phyloP scores from a whole-genome alignment of 345 rosid genomes.

The Heritiera littoralis region DNA sequence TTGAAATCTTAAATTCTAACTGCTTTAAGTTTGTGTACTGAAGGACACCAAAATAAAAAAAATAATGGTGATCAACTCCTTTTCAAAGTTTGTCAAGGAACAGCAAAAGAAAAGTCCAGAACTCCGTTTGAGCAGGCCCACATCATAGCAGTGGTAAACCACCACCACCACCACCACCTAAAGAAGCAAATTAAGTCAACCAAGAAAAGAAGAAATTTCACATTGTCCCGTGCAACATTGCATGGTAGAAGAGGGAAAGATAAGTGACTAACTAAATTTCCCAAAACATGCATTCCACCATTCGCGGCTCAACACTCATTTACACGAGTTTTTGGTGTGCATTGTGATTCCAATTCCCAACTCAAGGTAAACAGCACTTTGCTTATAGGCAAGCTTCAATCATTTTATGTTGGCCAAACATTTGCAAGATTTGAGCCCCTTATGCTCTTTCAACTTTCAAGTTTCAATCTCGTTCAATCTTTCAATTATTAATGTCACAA shows the following conservation, averaged over 20 bases:
- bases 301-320: not conserved
- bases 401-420: not conserved
- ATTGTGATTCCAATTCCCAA: not conserved
- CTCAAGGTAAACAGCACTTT: not conserved
- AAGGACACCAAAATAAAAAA: not conserved
- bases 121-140: not conserved
- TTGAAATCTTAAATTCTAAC: not conserved
- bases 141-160: not conserved
- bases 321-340: not conserved
- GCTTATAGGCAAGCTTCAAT: not conserved
- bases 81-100: not conserved
- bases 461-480: not conserved
- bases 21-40: not conserved
- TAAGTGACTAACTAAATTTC: not conserved
- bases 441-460: not conserved
- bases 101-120: not conserved
- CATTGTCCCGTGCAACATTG: not conserved
- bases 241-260: not conserved
- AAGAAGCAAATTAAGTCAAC: not conserved
- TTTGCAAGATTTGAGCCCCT: not conserved
- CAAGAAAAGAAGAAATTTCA: not conserved
- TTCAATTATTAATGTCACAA: not conserved
- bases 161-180: not conserved
- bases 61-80: not conserved
- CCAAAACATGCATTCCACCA: not conserved